phyloP scores from a whole-genome alignment of 345 rosid genomes.

The Brassica napus region Da-Ae NC_063441.1:12091001-12091500 shows the following conservation, averaged over 20 bases:
- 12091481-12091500: too few relatives aligned
- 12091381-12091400: background rate
- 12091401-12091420: background rate
- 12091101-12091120: background rate
- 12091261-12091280: too few relatives aligned
- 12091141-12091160: background rate
- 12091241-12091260: background rate
- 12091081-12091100: background rate
- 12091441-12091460: too few relatives aligned
- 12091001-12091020: too few relatives aligned
- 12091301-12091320: background rate
- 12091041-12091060: background rate
- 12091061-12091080: background rate
- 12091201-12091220: background rate
- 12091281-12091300: too few relatives aligned
- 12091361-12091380: background rate
- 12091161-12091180: too few relatives aligned
- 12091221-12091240: background rate
- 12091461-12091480: too few relatives aligned
- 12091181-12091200: too few relatives aligned
- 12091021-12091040: background rate
- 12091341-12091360: background rate
- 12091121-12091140: too few relatives aligned
- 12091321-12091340: background rate
- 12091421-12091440: background rate